Conservation (phyloP, 768 basidiomycete species). For the Suillus fuscotomentosus region DNA sequence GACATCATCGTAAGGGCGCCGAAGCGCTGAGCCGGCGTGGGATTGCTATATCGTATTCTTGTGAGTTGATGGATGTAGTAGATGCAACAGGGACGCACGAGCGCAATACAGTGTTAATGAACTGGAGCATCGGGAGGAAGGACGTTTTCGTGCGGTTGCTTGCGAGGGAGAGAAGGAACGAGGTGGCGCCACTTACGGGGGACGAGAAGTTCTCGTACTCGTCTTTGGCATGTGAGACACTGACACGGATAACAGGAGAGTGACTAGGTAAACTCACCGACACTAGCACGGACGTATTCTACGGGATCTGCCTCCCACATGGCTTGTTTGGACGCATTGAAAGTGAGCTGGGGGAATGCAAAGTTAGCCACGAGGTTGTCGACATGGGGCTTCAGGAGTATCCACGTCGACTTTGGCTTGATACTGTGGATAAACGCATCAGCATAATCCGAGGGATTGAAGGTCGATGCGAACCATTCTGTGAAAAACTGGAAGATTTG, state of each 20-base stretch:
- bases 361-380: conserved; percentile 76
- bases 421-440: conserved; percentile 48
- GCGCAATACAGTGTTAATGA: conserved; percentile 72
- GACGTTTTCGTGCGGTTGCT: conserved; percentile 79
- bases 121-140: conserved; percentile 76
- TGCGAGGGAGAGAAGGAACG: conserved; percentile 77
- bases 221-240: conserved; percentile 42
- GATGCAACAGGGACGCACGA: conserved; percentile 42
- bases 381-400: conserved; percentile 81
- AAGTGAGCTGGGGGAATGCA: conserved; percentile 84
- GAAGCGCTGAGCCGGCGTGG: conserved; percentile 65
- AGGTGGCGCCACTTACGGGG: conserved; percentile 75
- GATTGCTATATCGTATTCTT: conserved; percentile 31
- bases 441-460: conserved; percentile 2
- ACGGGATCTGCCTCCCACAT: conserved; percentile 82
- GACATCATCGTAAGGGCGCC: conserved; percentile 54
- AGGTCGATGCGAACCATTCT: conserved; percentile 63
- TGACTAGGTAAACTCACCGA: conserved; percentile 48
- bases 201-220: conserved; percentile 80
- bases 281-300: conserved; percentile 73
- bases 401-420: conserved; percentile 93
- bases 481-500: conserved; percentile 84
- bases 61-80: not conserved
- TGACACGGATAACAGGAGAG: not conserved
- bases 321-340: conserved; percentile 62